Base-by-base conservation (phyloP, 495 filamentous ascomycete genomes). In the Penicillium soppii region DNA sequence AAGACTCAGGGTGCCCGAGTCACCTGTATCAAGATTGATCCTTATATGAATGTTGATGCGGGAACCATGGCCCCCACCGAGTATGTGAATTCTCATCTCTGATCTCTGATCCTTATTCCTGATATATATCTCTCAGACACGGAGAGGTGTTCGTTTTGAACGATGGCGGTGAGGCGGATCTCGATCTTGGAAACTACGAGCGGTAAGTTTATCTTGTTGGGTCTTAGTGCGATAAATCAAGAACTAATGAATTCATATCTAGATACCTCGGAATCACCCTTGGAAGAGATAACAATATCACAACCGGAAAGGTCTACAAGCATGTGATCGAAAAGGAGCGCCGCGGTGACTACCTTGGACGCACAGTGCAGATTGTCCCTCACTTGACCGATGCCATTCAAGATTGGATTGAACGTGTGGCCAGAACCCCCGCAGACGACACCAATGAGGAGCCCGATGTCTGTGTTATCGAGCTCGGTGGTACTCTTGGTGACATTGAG, bases 111-210 rank as follows among this genome's bases (percentile, higher is more conserved):
- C 3, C 3, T n/a, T 29, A 8, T 29, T 22, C 30, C 42, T 46
- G 12, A 53, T 26, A 32, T 2, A 15, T 13, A 37, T 47, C 49
- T 38, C 5, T 45, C 32, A 85, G 83, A 53, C 87, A 88, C 61
- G 87, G 87, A 29, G 87, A 91, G 63, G 81, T 84, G 45, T 91
- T 85, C 54, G 87, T 90, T 19, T 76, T 85, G 30, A 77, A 86
- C 63, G 88, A 91, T 59, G 86, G 87, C 41, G 88, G 86, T 47
- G 90, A 95, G 71, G 82, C 84, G 43, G 94, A 98, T 69, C 81
- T 98, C 9, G 94, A 98, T 68, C 81, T 98, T 16, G 94, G 94
- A 35, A 97, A 97, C 74, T 98, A 98, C 68, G 92, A 97, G 71
- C 79, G 91, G 17, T 90, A 89, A 58, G 79, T 89, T 38, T 53